Conservation (phyloP, 1,284 basidiomycete species). For the Apiotrichum sp. region DNA sequence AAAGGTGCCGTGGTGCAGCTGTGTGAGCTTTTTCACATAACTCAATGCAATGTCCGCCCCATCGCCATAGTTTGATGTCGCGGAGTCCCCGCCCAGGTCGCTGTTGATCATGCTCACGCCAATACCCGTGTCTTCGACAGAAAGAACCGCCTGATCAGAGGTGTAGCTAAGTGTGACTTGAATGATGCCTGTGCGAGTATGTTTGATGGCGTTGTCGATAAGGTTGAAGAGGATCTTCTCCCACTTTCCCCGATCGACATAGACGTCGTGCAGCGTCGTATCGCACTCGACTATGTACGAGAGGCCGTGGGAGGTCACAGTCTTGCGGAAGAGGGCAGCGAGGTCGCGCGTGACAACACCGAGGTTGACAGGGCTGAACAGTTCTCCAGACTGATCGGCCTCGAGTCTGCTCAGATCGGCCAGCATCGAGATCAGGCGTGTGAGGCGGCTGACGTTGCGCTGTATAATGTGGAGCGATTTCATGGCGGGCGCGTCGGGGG, state of each 20-base stretch:
- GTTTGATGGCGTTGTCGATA: constrained; percentile 46
- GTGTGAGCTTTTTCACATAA: constrained; percentile 44
- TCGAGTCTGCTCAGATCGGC: constrained; percentile 45
- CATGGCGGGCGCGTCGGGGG: constrained; percentile 26
- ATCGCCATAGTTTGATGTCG: constrained; percentile 39
- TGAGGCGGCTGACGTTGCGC: constrained; percentile 37
- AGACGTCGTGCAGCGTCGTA: constrained; percentile 29
- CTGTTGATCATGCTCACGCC: constrained; percentile 45
- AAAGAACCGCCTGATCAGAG: constrained; percentile 24
- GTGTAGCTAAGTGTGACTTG: constrained; percentile 27
- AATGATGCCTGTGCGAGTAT: constrained; percentile 34
- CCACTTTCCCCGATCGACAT: constrained; percentile 47
- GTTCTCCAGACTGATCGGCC: constrained; percentile 39
- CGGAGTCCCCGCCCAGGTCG: constrained; percentile 42
- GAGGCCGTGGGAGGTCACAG: constrained; percentile 35
- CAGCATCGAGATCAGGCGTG: constrained; percentile 41
- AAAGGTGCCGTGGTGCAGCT: constrained; percentile 46
- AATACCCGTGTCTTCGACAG: constrained; percentile 46
- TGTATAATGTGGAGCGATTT: constrained; percentile 41
- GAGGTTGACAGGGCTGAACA: constrained; percentile 44
- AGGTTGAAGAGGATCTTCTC: constrained; percentile 49
- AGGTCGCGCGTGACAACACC: constrained; percentile 45
- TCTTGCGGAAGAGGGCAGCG: constrained; percentile 43
- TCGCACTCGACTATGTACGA: constrained; percentile 44
- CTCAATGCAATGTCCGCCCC: constrained; percentile 46